These are phyloP conservation scores for Colletotrichum somersetense DNA, from an alignment of 2,329 filamentous ascomycete genomes.

Conservation along the genomic window DNA sequence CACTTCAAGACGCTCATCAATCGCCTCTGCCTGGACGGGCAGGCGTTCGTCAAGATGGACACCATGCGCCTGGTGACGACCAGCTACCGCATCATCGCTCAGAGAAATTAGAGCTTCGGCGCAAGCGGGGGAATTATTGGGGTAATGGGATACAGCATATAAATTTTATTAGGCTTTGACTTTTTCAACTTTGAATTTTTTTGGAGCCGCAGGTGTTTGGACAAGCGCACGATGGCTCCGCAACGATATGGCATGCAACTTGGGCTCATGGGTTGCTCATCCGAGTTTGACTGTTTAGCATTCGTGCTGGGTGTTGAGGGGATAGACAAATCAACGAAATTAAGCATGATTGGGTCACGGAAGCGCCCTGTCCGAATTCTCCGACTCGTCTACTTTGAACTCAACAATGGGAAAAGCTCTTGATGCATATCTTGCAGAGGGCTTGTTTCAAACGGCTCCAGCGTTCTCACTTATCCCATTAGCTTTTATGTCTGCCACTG, in stretches of 20 bases:
- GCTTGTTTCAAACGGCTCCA: no score
- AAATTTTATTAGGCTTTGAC: background rate
- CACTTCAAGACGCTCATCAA: slow-evolving; percentile 68
- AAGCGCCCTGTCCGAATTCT: background rate
- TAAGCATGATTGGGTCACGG: background rate
- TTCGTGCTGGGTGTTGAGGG: background rate
- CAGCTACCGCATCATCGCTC: slow-evolving; percentile 65
- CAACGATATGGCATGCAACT: background rate
- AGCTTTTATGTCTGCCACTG: background rate
- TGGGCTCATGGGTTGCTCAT: background rate
- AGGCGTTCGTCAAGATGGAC: slow-evolving; percentile 69
- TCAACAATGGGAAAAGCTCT: background rate
- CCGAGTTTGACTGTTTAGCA: no score
- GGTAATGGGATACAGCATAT: background rate
- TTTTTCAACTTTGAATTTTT: background rate
- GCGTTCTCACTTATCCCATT: no score
- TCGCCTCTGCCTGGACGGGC: slow-evolving; percentile 64
- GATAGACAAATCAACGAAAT: background rate
- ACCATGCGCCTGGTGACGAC: slow-evolving; percentile 64
- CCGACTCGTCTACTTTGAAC: background rate
- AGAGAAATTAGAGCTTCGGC: slow-evolving; percentile 50
- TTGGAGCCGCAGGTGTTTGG: background rate
- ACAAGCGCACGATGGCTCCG: background rate
- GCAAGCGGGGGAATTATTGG: background rate
- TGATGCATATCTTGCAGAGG: background rate